Conservation (phyloP, 176 grass and related monocot species). For the Ensete glaucum region DNA sequence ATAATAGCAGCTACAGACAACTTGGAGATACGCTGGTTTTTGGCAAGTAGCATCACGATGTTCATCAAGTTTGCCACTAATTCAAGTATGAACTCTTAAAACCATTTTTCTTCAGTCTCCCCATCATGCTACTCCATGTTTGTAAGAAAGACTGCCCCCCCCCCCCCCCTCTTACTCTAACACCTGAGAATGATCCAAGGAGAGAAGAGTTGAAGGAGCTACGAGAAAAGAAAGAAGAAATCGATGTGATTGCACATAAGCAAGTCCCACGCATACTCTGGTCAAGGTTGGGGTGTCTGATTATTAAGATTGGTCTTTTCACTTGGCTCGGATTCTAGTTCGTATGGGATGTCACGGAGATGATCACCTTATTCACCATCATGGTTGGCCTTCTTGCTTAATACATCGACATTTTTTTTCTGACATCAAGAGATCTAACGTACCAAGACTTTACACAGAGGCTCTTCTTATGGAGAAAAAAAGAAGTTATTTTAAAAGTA, state of each 20-base stretch:
- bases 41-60: too few relatives aligned
- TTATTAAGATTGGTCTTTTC: conserved; percentile 69
- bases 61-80: too few relatives aligned
- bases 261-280: conserved; percentile 76
- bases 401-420: conserved; percentile 66
- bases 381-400: conserved; percentile 56
- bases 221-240: conserved; percentile 53
- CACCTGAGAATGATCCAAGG: conserved; percentile 52
- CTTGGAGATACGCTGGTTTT: too few relatives aligned
- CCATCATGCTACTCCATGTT: background rate
- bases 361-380: conserved; percentile 80
- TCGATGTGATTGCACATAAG: conserved; percentile 72
- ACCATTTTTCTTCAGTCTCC: too few relatives aligned
- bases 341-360: conserved; percentile 91
- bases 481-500: conserved; percentile 65
- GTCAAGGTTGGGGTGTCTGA: conserved; percentile 56
- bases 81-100: too few relatives aligned
- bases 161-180: conserved; percentile 35
- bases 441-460: conserved; percentile 87
- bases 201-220: conserved; percentile 79
- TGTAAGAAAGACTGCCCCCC: conserved; percentile 59
- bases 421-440: conserved; percentile 70
- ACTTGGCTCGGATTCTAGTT: conserved; percentile 94
- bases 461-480: conserved; percentile 62
- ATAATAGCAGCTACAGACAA: too few relatives aligned